Conservation (phyloP, 257 asterid genomes). For the Verbascum thapsus region DNA sequence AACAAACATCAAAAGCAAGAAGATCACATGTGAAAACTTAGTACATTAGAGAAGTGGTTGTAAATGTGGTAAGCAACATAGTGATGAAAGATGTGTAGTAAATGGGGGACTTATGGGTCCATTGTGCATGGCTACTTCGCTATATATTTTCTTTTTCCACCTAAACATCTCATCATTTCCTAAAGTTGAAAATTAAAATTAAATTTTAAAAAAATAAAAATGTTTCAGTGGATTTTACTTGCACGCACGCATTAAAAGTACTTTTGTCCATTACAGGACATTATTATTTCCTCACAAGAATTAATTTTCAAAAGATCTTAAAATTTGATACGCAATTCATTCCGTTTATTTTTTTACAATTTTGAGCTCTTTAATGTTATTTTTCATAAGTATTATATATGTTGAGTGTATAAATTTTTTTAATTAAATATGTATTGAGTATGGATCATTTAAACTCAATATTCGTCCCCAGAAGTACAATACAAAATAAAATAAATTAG, state of each 20-base stretch:
- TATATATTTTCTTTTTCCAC: constrained; percentile 39
- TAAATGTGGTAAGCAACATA: constrained; percentile 40
- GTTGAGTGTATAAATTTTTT: too few relatives aligned
- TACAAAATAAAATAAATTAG: too few relatives aligned
- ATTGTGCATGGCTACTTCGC: constrained; percentile 48
- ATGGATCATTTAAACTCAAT: too few relatives aligned
- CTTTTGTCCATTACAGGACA: constrained; percentile 41
- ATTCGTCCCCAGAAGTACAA: too few relatives aligned
- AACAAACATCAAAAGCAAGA: constrained; percentile 14
- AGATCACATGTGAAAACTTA: constrained; percentile 45
- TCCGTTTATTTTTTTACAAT: too few relatives aligned
- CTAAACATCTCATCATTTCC: constrained; percentile 34
- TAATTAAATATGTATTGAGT: too few relatives aligned
- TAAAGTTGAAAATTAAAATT: constrained; percentile 32
- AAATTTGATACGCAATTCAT: too few relatives aligned
- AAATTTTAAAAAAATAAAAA: too few relatives aligned
- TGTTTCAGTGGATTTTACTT: constrained; percentile 42
- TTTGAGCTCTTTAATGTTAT: too few relatives aligned
- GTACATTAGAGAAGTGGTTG: constrained; percentile 39
- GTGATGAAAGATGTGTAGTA: constrained; percentile 54
- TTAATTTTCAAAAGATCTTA: too few relatives aligned
- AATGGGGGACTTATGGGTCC: constrained; percentile 79
- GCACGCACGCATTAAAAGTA: constrained; percentile 88
- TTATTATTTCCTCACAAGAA: constrained; percentile 15
- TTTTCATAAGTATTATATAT: too few relatives aligned